A percentile compares a stretch with the other conserved stretches of the same genome.
phyloP scores from a whole-genome alignment of 116 monocot species.

The Dioscorea cayenensis region DNA sequence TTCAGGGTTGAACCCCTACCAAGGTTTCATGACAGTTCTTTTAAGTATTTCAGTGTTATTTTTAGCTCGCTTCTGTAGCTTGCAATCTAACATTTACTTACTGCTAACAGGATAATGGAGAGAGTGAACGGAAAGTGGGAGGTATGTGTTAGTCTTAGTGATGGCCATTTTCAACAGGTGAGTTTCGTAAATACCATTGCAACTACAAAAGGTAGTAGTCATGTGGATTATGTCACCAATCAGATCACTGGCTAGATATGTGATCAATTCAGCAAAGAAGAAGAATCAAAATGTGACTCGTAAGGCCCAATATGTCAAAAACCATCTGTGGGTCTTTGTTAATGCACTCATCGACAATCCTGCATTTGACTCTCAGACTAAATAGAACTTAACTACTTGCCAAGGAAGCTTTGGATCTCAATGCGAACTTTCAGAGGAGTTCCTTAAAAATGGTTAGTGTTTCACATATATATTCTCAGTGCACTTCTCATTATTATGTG shows the following conservation, averaged over 20 bases:
- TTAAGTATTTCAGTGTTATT: not conserved
- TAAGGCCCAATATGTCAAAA: conserved; percentile 72
- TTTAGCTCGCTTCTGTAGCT: not conserved
- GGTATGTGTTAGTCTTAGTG: conserved; percentile 71
- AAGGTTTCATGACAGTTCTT: conserved; percentile 25
- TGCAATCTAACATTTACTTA: not conserved
- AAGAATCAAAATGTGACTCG: conserved; percentile 91
- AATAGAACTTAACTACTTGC: conserved; percentile 96
- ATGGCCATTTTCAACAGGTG: conserved; percentile 98
- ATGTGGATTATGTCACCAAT: conserved; percentile 86
- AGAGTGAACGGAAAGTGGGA: conserved; percentile 90
- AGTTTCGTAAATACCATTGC: conserved; percentile 89
- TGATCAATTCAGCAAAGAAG: conserved; percentile 69
- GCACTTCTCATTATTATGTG: not conserved
- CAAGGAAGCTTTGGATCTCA: conserved; percentile 91
- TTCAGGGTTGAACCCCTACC: conserved; percentile 45
- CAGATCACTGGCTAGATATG: conserved; percentile 72
- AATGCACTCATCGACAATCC: conserved; percentile 94
- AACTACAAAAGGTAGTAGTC: conserved; percentile 86
- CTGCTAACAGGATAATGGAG: conserved; percentile 43
- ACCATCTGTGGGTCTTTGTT: conserved; percentile 93
- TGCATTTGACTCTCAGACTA: conserved; percentile 96
- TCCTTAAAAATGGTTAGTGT: conserved; percentile 67
- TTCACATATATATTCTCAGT: not conserved
- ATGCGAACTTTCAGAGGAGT: conserved; percentile 76